phyloP scores from a whole-genome alignment of 148 eudicot genomes.

The Rhododendron williamsianum region DNA sequence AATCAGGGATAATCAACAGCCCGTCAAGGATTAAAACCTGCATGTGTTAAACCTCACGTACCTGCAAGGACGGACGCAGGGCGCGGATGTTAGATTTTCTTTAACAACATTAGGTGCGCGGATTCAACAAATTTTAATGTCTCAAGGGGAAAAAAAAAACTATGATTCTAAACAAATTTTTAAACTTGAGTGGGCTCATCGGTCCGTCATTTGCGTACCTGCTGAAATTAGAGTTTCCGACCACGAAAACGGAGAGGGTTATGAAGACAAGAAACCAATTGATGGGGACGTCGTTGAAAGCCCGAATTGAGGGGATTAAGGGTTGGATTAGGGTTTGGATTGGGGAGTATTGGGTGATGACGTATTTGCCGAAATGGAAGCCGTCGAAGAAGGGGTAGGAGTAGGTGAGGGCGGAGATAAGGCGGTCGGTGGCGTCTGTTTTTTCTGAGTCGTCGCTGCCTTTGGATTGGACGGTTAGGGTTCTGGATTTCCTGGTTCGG shows the following conservation, averaged over 20 bases:
- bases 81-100: too few relatives aligned
- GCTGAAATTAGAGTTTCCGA: conserved; percentile 77
- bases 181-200: background rate
- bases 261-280: conserved; percentile 74
- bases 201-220: conserved; percentile 14
- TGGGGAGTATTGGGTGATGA: conserved; percentile 65
- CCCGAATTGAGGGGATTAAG: conserved; percentile 66
- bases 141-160: too few relatives aligned
- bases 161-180: background rate
- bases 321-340: conserved; percentile 69
- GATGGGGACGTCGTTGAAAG: conserved; percentile 78
- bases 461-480: conserved; percentile 33
- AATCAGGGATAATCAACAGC: conserved; percentile 78
- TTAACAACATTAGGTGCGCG: too few relatives aligned
- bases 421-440: conserved; percentile 63
- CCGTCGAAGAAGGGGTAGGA: conserved; percentile 97
- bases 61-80: conserved; percentile 19
- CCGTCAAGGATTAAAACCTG: conserved; percentile 90
- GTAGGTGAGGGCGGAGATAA: conserved; percentile 80
- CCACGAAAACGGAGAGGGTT: conserved; percentile 77
- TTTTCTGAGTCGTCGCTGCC: conserved; percentile 11
- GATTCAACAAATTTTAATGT: too few relatives aligned
- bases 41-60: conserved; percentile 82
- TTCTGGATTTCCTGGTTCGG: conserved; percentile 15
- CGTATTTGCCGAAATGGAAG: conserved; percentile 73